Evolutionary conservation across 805 yeast species (phyloP).

Genomic region (Yarrowia yakushimensis): DNA sequence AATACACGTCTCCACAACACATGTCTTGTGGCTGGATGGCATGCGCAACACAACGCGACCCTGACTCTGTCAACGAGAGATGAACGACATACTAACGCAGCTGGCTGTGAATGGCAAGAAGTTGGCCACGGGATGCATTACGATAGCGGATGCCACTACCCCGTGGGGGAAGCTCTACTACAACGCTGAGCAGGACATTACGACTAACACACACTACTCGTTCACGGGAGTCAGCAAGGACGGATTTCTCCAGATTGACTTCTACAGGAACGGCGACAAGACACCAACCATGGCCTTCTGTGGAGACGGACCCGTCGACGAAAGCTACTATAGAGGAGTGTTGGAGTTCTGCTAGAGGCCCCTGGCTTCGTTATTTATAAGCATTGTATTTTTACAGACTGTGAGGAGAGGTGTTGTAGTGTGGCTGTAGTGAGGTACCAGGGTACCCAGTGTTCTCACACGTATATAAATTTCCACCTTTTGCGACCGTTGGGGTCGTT

Average conservation of each 20-base stretch:
- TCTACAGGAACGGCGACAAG: conserved; percentile 27
- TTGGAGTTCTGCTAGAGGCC: conserved; percentile 28
- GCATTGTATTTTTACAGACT: conserved; percentile 20
- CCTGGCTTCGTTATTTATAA: neutral
- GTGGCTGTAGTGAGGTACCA: neutral
- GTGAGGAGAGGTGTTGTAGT: neutral
- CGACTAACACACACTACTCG: conserved; percentile 28
- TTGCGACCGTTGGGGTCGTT: neutral
- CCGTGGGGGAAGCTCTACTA: conserved; percentile 31
- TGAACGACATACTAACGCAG: conserved; percentile 29
- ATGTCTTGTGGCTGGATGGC: neutral
- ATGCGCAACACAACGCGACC: neutral
- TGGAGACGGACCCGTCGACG: conserved; percentile 23
- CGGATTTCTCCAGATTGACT: conserved; percentile 27
- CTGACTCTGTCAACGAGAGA: neutral
- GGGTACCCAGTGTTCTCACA: neutral
- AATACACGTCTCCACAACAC: neutral
- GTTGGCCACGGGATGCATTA: conserved; percentile 27
- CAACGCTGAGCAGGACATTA: conserved; percentile 29
- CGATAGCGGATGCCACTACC: conserved; percentile 15
- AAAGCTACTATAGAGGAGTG: conserved; percentile 29
- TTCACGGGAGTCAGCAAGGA: conserved; percentile 29
- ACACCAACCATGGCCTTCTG: conserved; percentile 28
- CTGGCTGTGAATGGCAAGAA: conserved; percentile 30
- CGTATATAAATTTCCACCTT: conserved; percentile 6